Evolutionary conservation across 2,329 filamentous ascomycete species (phyloP).

Genomic region (Ramularia collo-cygni): DNA sequence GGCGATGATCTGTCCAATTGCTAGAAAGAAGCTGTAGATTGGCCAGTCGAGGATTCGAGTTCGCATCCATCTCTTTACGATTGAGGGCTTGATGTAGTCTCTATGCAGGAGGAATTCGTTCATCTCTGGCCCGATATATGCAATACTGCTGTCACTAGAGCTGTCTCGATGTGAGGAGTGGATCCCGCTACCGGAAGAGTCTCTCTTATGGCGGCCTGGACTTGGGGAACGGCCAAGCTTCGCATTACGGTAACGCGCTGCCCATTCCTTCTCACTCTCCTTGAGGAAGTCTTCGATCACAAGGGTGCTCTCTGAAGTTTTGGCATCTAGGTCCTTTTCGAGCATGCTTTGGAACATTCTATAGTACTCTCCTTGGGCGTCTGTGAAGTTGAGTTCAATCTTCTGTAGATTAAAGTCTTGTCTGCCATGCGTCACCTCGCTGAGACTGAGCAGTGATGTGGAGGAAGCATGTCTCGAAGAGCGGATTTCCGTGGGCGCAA

Average conservation of each 20-base stretch:
- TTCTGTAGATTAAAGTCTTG: slow-evolving; percentile 26
- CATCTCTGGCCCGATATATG: background rate
- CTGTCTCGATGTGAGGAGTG: background rate
- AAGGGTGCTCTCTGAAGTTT: slow-evolving; percentile 45
- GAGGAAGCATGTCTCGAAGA: background rate
- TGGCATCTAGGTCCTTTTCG: slow-evolving; percentile 42
- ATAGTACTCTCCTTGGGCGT: slow-evolving; percentile 54
- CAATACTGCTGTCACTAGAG: background rate
- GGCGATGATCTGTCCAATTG: slow-evolving; percentile 55
- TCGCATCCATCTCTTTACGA: slow-evolving; percentile 51
- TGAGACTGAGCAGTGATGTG: slow-evolving; percentile 36
- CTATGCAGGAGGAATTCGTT: slow-evolving; percentile 47
- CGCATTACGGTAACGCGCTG: slow-evolving; percentile 48
- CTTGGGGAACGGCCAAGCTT: slow-evolving; percentile 45
- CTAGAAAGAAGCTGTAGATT: slow-evolving; percentile 52
- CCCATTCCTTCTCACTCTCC: slow-evolving; percentile 60
- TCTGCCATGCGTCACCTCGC: slow-evolving; percentile 53
- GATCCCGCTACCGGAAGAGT: background rate
- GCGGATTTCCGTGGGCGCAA: background rate
- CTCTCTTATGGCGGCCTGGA: slow-evolving; percentile 14
- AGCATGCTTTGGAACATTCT: slow-evolving; percentile 49
- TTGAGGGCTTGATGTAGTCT: slow-evolving; percentile 48
- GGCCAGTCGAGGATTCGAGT: slow-evolving; percentile 54
- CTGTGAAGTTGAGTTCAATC: slow-evolving; percentile 48
- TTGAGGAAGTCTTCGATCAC: slow-evolving; percentile 58